A percentile compares a stretch with the other conserved stretches of the same genome.
Conservation (phyloP, 1,284 basidiomycete genomes). For the Cutaneotrichosporon dermatis region DNA sequence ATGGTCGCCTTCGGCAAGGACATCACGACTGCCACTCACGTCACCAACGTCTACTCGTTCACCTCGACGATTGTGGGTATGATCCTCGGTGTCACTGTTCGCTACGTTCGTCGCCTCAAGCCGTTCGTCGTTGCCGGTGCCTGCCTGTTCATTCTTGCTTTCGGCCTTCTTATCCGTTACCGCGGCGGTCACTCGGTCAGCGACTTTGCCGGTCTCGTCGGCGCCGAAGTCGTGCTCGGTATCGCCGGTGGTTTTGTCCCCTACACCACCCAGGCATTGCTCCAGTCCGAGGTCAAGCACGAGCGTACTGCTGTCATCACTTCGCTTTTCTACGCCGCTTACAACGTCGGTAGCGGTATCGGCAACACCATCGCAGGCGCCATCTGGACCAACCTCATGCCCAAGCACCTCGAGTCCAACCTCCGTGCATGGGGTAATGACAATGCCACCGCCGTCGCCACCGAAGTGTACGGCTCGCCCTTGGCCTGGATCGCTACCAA, state of each 20-base stretch:
- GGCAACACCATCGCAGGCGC: constrained; percentile 49
- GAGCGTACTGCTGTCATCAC: constrained; percentile 48
- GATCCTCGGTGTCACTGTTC: constrained; percentile 43
- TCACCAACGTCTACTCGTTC: constrained; percentile 49
- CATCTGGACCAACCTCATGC: constrained; percentile 42
- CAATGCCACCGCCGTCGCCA: constrained; percentile 33
- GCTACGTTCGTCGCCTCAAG: constrained; percentile 47
- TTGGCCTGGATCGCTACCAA: constrained; percentile 36
- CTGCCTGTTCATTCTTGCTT: constrained; percentile 34
- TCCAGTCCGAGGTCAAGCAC: constrained; percentile 48
- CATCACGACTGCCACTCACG: constrained; percentile 43
- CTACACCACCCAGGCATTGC: constrained; percentile 48
- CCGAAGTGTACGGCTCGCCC: constrained; percentile 41
- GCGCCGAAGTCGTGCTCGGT: constrained; percentile 49
- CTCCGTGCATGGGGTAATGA: constrained; percentile 23
- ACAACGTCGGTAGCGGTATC: constrained; percentile 48
- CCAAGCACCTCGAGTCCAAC: constrained; percentile 17
- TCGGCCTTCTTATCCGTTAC: constrained; percentile 50
- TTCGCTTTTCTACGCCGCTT: constrained; percentile 43
- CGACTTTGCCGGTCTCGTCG: constrained; percentile 43
- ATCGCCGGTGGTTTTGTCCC: constrained; percentile 47
- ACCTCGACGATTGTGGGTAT: constrained; percentile 45
- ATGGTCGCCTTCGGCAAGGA: constrained; percentile 47
- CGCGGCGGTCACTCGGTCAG: constrained; percentile 37
- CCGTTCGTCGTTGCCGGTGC: constrained; percentile 45